These are phyloP conservation scores for Neoboletus magnificus DNA, from an alignment of 768 basidiomycete genomes.

Conservation along the genomic window DNA sequence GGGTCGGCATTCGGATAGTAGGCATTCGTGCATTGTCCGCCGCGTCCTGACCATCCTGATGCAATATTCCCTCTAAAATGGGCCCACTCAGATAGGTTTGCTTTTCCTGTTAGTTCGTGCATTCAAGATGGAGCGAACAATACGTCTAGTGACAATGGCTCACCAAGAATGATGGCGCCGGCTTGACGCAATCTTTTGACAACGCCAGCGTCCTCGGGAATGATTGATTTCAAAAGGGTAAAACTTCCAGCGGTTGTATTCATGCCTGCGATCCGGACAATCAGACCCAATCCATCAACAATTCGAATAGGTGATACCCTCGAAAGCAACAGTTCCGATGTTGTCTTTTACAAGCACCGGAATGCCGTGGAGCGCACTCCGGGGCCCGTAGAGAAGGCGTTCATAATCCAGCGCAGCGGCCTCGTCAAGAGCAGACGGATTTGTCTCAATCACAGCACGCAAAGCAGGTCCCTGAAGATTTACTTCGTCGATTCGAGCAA, in stretches of 20 bases:
- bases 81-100: slow-evolving; percentile 54
- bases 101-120: slow-evolving; percentile 39
- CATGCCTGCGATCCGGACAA: slow-evolving; percentile 29
- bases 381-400: slow-evolving; percentile 25
- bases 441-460: slow-evolving; percentile 41
- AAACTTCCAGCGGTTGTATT: slow-evolving; percentile 42
- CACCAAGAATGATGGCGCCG: slow-evolving; percentile 35
- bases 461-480: slow-evolving; percentile 36
- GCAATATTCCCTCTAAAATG: slow-evolving; percentile 44
- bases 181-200: slow-evolving; percentile 31
- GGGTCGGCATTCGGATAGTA: slow-evolving; percentile 52
- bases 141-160: not conserved
- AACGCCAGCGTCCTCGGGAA: slow-evolving; percentile 35
- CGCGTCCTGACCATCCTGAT: slow-evolving; percentile 57
- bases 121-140: not conserved
- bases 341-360: slow-evolving; percentile 38
- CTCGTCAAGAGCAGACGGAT: slow-evolving; percentile 35
- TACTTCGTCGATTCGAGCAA: slow-evolving; percentile 43
- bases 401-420: slow-evolving; percentile 36
- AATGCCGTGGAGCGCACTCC: slow-evolving; percentile 38
- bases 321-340: slow-evolving; percentile 29
- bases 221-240: slow-evolving; percentile 33
- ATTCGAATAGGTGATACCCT: slow-evolving; percentile 14
- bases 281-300: not conserved
- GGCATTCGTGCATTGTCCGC: slow-evolving; percentile 48